Conservation (phyloP, 495 filamentous ascomycete genomes). For the Talaromyces borbonicus region DNA sequence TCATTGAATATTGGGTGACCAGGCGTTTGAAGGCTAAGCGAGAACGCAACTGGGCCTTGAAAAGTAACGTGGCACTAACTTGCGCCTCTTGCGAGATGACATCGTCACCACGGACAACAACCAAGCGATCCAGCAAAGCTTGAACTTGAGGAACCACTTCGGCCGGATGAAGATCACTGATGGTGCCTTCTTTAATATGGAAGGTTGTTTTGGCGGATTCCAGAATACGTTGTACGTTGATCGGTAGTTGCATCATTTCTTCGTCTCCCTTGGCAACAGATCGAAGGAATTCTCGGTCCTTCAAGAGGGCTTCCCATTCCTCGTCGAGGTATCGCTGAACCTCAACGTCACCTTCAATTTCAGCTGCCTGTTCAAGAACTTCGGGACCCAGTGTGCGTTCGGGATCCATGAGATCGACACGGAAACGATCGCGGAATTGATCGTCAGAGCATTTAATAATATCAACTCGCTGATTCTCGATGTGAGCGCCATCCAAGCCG, state of each 20-base stretch:
- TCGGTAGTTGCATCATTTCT: slow-evolving; percentile 77
- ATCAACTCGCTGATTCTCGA: slow-evolving; percentile 86
- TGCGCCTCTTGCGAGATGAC: slow-evolving; percentile 76
- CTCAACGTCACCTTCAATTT: slow-evolving; percentile 75
- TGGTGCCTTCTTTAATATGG: slow-evolving; percentile 70
- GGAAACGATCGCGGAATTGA: slow-evolving; percentile 68
- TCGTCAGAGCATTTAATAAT: slow-evolving; percentile 64
- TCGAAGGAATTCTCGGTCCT: slow-evolving; percentile 69
- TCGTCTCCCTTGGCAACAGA: slow-evolving; percentile 57
- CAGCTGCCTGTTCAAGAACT: slow-evolving; percentile 73
- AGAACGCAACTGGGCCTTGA: slow-evolving; percentile 85
- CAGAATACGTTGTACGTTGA: slow-evolving; percentile 85
- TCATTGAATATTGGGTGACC: slow-evolving; percentile 71
- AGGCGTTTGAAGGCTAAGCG: slow-evolving; percentile 86
- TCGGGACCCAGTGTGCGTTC: slow-evolving; percentile 52
- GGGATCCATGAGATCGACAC: slow-evolving; percentile 91
- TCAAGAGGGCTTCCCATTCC: slow-evolving; percentile 71
- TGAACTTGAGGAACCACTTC: slow-evolving; percentile 79
- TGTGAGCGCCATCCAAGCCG: slow-evolving; percentile 79
- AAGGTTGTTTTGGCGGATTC: slow-evolving; percentile 83
- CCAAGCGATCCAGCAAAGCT: slow-evolving; percentile 61
- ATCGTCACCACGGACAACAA: slow-evolving; percentile 80
- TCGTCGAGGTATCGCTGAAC: slow-evolving; percentile 79
- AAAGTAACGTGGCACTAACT: slow-evolving; percentile 72
- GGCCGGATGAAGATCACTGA: slow-evolving; percentile 84